Evolutionary conservation across 2,329 filamentous ascomycete species (phyloP).

Genomic region (Neurospora sp.): DNA sequence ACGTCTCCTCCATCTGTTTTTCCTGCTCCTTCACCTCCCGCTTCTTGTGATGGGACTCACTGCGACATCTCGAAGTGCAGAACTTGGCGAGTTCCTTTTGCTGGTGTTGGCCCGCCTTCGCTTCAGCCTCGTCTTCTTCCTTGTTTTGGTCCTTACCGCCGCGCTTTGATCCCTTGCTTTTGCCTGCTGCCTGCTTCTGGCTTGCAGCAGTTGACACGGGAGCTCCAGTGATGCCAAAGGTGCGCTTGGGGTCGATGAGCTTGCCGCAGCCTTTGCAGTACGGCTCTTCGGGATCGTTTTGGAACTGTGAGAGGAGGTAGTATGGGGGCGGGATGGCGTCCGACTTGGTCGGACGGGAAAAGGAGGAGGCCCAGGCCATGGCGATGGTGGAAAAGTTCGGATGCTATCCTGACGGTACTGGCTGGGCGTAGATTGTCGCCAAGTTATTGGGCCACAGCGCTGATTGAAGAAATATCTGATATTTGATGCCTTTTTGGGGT

Average conservation of each 20-base stretch:
- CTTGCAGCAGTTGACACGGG: neutral
- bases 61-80: conserved; percentile 45
- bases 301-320: conserved; percentile 34
- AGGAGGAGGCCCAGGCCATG: conserved; percentile 34
- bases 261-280: conserved; percentile 50
- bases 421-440: too few species aligned
- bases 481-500: neutral
- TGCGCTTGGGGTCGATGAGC: conserved; percentile 31
- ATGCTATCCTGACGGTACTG: neutral
- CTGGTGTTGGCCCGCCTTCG: neutral
- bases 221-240: neutral
- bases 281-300: conserved; percentile 32
- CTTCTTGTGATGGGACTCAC: conserved; percentile 6
- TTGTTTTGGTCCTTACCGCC: neutral
- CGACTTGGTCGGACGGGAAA: conserved; percentile 29
- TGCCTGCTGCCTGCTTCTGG: neutral
- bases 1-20: conserved; percentile 40
- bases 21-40: conserved; percentile 37
- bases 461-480: too few species aligned
- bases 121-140: neutral
- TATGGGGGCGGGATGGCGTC: conserved; percentile 39
- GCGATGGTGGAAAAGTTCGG: neutral
- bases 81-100: conserved; percentile 35
- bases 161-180: neutral
- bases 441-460: too few species aligned